phyloP scores from a whole-genome alignment of 106 monocot species.

The Dendrobium officinale region DNA sequence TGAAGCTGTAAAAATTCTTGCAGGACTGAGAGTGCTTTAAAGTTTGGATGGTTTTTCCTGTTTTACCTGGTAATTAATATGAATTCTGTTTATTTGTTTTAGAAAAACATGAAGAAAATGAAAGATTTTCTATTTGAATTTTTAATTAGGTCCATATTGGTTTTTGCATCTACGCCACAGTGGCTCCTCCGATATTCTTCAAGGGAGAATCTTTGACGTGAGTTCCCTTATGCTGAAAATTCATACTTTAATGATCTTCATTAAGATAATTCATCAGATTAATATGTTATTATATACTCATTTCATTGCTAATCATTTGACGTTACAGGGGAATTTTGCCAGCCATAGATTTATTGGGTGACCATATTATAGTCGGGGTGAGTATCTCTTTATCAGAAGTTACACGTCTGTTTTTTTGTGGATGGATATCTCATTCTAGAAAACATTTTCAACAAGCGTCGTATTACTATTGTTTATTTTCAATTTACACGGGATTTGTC shows the following conservation, averaged over 20 bases:
- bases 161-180: slow-evolving; percentile 63
- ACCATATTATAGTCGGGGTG: slow-evolving; percentile 60
- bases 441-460: not conserved
- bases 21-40: slow-evolving; percentile 97
- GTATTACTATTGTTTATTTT: not conserved
- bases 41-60: slow-evolving; percentile 96
- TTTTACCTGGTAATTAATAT: slow-evolving; percentile 62
- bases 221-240: slow-evolving; percentile 16
- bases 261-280: not conserved
- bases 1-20: slow-evolving; percentile 3
- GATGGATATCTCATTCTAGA: not conserved
- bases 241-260: not conserved
- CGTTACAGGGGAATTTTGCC: slow-evolving; percentile 72
- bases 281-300: not conserved
- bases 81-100: not conserved
- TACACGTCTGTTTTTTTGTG: not conserved
- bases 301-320: slow-evolving; percentile 9
- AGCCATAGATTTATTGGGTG: slow-evolving; percentile 66
- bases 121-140: slow-evolving; percentile 4
- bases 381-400: slow-evolving; percentile 19
- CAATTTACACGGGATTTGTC: not conserved
- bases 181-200: slow-evolving; percentile 77
- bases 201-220: slow-evolving; percentile 88
- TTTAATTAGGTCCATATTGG: slow-evolving; percentile 54
- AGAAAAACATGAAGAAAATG: not conserved